Base-by-base conservation (phyloP, 1,284 basidiomycete genomes). In the Ustilago loliicola region DNA sequence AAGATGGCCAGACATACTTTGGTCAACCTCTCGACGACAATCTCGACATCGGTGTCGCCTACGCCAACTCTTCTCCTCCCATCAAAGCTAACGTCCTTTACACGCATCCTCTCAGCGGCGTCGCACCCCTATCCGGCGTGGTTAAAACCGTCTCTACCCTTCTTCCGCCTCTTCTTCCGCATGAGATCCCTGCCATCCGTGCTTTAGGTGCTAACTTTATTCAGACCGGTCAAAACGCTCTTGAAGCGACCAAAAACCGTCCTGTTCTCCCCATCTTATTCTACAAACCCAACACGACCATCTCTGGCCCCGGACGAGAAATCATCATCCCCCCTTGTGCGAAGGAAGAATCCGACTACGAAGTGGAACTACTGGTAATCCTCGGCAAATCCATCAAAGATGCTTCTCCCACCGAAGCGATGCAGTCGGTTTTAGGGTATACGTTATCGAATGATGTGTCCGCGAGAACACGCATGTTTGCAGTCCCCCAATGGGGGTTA, bases 351-450 rank as follows among this genome's bases (percentile, higher is more conserved):
- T 57, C 75, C 4, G 81, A 83, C 66, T 83, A 80, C 64, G 81
- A 83, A 45, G 81, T 81, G 10, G 81, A 83, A 38, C 65, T 83
- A 8, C 71, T 81, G 50, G 78, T 81, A 34, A 42, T 83, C 27
- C 56, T 83, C 13, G 59, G 59, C 1, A 53, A 48, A 10, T 30
- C 23, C 19, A 76, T 77, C 61, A 77, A 77, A 54, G 71, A 83
- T 40, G 77, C 65, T 17, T 27, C 66, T 2, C 52, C 66, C 6
- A 11, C 45, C 2, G 30, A 79, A n/a, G 80, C 80, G 1, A 67
- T 74, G 40, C 7, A 61, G 0, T 65, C 80, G 25, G 56, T 83
- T 1, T 54, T 82, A 0, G 81, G 77, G 2, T 83, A 81, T 58
- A 78, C 81, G 6, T 57, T 82, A 3, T 57, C 61, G 36, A 83